Percentiles rank a stretch among this genome's conserved stretches.
Conservation (phyloP, 2,329 filamentous ascomycete species). For the Alternaria dauci region DNA sequence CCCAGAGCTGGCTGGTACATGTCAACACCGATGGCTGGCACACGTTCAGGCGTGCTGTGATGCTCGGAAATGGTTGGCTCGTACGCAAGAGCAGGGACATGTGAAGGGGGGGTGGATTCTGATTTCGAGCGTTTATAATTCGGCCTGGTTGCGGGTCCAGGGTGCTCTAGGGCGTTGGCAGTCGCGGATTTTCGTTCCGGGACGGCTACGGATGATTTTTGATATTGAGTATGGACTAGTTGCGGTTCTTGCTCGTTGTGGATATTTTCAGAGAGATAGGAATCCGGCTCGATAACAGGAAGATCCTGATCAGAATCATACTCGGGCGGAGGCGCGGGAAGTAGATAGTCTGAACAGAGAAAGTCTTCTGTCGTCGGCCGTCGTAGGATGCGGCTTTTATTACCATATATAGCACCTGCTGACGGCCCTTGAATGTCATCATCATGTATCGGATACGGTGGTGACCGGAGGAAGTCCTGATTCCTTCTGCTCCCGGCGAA, state of each 20-base stretch:
- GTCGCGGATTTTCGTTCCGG: not conserved
- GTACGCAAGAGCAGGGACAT: not conserved
- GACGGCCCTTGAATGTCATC: not conserved
- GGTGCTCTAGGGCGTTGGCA: not conserved
- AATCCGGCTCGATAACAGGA: constrained; percentile 12
- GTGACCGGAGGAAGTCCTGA: not conserved
- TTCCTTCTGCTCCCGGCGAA: not conserved
- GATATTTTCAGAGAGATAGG: not conserved
- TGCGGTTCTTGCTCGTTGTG: not conserved
- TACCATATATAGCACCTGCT: not conserved
- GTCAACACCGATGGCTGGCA: constrained; percentile 10
- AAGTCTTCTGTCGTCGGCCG: constrained; percentile 14
- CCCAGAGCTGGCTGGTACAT: constrained; percentile 17
- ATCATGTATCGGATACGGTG: constrained; percentile 8
- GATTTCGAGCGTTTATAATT: not conserved
- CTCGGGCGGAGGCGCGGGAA: constrained; percentile 2
- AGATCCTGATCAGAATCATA: constrained; percentile 14
- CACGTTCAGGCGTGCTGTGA: not conserved
- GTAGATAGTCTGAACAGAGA: not conserved
- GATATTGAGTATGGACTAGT: not conserved
- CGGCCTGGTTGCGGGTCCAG: not conserved
- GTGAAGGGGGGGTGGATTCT: not conserved
- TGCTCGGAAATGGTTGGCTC: not conserved
- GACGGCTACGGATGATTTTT: not conserved
- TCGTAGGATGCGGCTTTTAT: not conserved